Evolutionary conservation across 2,329 filamentous ascomycete genomes (phyloP).

Genomic region (Escovopsis sp.): DNA sequence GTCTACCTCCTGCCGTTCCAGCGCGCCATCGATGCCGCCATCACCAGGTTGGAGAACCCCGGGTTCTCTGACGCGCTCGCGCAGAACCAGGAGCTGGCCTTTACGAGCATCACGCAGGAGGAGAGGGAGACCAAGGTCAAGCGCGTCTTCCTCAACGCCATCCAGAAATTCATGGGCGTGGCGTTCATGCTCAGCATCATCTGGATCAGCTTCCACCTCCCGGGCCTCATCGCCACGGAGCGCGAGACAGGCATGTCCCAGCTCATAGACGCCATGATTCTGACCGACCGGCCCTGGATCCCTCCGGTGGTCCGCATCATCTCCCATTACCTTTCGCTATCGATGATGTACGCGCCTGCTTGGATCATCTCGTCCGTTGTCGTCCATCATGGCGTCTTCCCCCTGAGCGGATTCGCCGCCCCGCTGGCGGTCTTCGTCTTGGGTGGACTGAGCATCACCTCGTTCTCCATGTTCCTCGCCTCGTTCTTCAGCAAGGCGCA

Average conservation of each 20-base stretch:
- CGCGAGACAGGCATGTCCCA: slow-evolving; percentile 78
- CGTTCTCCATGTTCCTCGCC: slow-evolving; percentile 67
- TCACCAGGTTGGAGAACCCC: slow-evolving; percentile 38
- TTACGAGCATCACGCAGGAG: slow-evolving; percentile 54
- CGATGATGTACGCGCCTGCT: slow-evolving; percentile 63
- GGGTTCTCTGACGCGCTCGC: slow-evolving; percentile 22
- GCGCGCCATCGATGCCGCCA: slow-evolving; percentile 60
- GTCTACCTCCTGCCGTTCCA: slow-evolving; percentile 70
- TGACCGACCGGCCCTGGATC: slow-evolving; percentile 58
- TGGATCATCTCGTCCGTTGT: slow-evolving; percentile 67
- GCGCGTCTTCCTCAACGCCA: slow-evolving; percentile 50
- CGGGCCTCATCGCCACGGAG: slow-evolving; percentile 73
- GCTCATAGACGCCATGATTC: slow-evolving; percentile 84
- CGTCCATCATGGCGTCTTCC: slow-evolving; percentile 48
- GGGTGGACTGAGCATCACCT: slow-evolving; percentile 61
- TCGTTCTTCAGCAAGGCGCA: slow-evolving; percentile 80
- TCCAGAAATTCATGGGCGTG: slow-evolving; percentile 65
- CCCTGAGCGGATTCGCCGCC: slow-evolving; percentile 46
- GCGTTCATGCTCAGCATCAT: slow-evolving; percentile 68
- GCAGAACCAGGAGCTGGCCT: slow-evolving; percentile 51
- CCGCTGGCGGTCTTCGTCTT: slow-evolving; percentile 63
- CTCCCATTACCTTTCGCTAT: slow-evolving; percentile 68
- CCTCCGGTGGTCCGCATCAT: slow-evolving; percentile 64
- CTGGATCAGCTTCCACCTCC: slow-evolving; percentile 74
- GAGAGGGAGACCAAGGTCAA: slow-evolving; percentile 54